These are phyloP conservation scores for Rhododendron griersonianum DNA, from an alignment of 148 eudicot genomes.

Conservation along the genomic window DNA sequence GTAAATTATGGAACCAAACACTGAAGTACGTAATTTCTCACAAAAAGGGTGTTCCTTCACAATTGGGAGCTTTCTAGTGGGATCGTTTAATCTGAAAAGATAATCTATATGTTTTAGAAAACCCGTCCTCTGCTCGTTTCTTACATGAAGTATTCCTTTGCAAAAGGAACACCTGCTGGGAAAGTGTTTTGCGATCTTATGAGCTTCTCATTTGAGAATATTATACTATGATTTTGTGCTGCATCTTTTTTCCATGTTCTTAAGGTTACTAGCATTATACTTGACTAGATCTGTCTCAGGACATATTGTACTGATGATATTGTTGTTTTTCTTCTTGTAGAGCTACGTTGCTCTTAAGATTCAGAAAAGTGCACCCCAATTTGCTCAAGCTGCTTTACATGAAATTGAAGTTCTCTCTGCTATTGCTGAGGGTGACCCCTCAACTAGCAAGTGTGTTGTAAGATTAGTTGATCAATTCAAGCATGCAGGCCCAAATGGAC, in stretches of 20 bases:
- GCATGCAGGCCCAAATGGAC: constrained; percentile 92
- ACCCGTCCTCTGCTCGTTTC: not conserved
- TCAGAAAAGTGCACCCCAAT: constrained; percentile 95
- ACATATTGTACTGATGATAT: not conserved
- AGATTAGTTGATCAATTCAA: constrained; percentile 84
- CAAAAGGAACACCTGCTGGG: not conserved
- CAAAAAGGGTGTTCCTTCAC: not conserved
- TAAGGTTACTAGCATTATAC: not conserved
- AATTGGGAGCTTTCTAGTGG: not conserved
- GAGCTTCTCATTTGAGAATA: not conserved
- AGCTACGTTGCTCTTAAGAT: constrained; percentile 83
- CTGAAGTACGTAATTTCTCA: not conserved
- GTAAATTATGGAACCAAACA: not conserved
- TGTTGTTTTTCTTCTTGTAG: constrained; percentile 27
- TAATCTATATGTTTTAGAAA: not conserved
- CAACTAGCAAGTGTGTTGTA: constrained; percentile 57
- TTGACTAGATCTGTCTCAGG: not conserved
- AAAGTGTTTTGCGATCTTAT: not conserved
- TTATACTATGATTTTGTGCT: not conserved
- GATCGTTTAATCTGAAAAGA: not conserved
- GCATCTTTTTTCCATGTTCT: not conserved
- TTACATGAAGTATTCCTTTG: not conserved
- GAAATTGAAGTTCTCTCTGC: constrained; percentile 88
- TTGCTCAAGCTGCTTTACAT: constrained; percentile 90
- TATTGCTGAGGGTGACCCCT: constrained; percentile 63